Evolutionary conservation across 148 eudicot species (phyloP), one percentile per base, ranked within the genome.

Genomic region (Diospyros kaki): DNA sequence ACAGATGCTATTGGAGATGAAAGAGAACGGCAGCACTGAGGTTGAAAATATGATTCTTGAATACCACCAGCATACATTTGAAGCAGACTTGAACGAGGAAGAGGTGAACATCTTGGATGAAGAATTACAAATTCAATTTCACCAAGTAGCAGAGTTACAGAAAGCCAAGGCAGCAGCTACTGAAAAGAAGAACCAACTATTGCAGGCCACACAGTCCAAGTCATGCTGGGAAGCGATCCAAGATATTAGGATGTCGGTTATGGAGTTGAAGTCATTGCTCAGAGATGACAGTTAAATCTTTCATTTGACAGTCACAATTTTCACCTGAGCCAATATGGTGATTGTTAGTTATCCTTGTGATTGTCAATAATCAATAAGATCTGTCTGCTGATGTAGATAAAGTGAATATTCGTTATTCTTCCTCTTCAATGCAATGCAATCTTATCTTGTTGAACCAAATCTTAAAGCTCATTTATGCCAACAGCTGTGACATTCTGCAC

Each of bases 21-120:
- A 73, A 77, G 90, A 86, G 70, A 83, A 75, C 48, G 97, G 97
- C 28, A 84, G 67, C 65, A 53, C 61, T 15, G 86, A 87, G 64
- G 75, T 84, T 70, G 91, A 91, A 65, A 81, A 75, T 65, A 73
- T 91, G 83, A 80, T 89, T 71, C 70, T 77, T 11, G 94, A 89
- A 66, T 92, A 79, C 78, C 86, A 87, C 55, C 85, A 87, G 38
- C 77, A 86, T 72, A 65, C 77, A 63, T 89, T 89, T 58, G 93
- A 84, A 72, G 72, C 75, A 10, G 76, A 76, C 46, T 44, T 93
- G 69, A 89, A 79, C 65, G 84, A 83, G 46, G 89, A 86, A 63
- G 98, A 90, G 83, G 66, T 79, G 64, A 81, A 75, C 76, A 76
- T 88, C 53, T 68, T 95, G 69, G 88, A 85, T n/a, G 93, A 84